A percentile compares a stretch with the other conserved stretches of the same genome.
Evolutionary conservation across 306 rosid species (phyloP).

Genomic region (Betula pendula): DNA sequence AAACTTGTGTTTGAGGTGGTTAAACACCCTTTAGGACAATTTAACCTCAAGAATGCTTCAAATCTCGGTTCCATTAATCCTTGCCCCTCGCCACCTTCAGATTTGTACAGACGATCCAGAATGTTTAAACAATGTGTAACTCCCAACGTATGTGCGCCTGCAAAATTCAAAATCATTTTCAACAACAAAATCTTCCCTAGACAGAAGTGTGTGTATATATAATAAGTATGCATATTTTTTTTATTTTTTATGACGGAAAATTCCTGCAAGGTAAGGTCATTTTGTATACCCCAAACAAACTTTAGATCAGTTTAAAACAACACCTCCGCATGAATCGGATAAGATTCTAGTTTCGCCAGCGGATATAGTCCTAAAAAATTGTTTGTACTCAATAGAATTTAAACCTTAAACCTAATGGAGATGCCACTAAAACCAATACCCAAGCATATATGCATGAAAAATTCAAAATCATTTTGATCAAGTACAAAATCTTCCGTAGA

Average conservation of each 20-base stretch:
- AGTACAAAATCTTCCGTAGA: not conserved
- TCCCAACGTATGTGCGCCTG: constrained; percentile 38
- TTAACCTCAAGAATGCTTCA: constrained; percentile 29
- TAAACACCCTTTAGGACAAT: constrained; percentile 22
- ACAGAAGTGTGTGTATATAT: no score
- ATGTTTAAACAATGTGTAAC: constrained; percentile 34
- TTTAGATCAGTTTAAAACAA: no score
- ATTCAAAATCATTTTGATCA: not conserved
- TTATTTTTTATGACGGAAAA: no score
- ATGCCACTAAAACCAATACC: no score
- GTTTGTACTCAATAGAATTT: no score
- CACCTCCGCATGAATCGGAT: no score
- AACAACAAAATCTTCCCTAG: not conserved
- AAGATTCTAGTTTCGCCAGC: no score
- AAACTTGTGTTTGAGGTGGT: constrained; percentile 24
- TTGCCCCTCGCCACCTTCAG: not conserved
- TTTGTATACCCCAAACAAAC: no score
- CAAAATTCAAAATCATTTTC: not conserved
- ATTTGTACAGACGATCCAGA: constrained; percentile 20
- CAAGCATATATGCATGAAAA: no score
- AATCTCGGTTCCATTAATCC: constrained; percentile 23
- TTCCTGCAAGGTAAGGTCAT: no score
- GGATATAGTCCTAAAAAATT: no score
- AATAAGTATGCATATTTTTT: not conserved
- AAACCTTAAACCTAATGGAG: no score